Percentiles rank a stretch among this genome's conserved stretches.
Evolutionary conservation across 768 basidiomycete genomes (phyloP).

Genomic region (Myochromella boudieri): DNA sequence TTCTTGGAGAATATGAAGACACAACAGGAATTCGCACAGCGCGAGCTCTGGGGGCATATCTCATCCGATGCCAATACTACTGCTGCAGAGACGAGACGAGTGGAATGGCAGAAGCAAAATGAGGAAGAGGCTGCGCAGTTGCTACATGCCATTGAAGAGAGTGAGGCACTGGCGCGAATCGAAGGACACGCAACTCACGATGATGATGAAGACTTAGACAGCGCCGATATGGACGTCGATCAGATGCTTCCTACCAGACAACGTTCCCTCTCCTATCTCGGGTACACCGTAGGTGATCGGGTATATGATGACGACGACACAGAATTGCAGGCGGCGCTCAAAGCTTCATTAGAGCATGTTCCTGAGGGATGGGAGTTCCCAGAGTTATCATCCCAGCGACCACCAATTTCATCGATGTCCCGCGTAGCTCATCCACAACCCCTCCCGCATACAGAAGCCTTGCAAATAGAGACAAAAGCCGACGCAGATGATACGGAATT

Average conservation of each 20-base stretch:
- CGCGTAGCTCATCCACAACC: background rate
- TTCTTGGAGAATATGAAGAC: slow-evolving; percentile 63
- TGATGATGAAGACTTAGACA: slow-evolving; percentile 22
- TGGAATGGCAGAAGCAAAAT: slow-evolving; percentile 29
- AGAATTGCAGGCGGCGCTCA: slow-evolving; percentile 84
- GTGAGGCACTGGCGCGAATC: slow-evolving; percentile 41
- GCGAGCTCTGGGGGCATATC: slow-evolving; percentile 50
- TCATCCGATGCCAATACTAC: slow-evolving; percentile 29
- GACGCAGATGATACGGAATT: slow-evolving; percentile 37
- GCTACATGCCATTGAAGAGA: slow-evolving; percentile 60
- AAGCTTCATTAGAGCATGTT: slow-evolving; percentile 71
- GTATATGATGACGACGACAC: slow-evolving; percentile 87
- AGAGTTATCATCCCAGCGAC: slow-evolving; percentile 16
- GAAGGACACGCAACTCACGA: slow-evolving; percentile 22
- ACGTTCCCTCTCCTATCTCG: background rate
- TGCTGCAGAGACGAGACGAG: slow-evolving; percentile 31
- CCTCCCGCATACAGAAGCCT: background rate
- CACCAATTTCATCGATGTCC: slow-evolving; percentile 7
- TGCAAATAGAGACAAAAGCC: slow-evolving; percentile 8
- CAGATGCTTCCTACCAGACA: background rate
- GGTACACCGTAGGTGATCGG: slow-evolving; percentile 25
- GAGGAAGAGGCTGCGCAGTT: slow-evolving; percentile 62
- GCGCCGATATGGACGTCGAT: slow-evolving; percentile 20
- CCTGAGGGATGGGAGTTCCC: slow-evolving; percentile 52
- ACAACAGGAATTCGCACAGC: slow-evolving; percentile 66